Conservation (phyloP, 139 green algal genomes). For the Spirogloea muscicola region DNA sequence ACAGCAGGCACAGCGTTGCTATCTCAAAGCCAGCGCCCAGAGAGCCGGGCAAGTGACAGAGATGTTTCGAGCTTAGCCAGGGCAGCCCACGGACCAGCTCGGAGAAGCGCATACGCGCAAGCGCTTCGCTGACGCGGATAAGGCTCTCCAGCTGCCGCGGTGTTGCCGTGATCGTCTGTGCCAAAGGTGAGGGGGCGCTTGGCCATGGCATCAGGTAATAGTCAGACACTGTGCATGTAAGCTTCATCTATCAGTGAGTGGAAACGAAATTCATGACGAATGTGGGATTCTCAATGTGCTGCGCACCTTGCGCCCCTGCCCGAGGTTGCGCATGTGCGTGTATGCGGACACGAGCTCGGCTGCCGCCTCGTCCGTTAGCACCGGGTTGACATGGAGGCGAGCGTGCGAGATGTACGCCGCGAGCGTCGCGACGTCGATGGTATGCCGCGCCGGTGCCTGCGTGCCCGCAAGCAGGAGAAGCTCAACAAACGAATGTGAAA, state of each 20-base stretch:
- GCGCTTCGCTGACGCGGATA: slow-evolving; percentile 78
- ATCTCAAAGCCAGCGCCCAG: slow-evolving; percentile 1
- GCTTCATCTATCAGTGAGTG: neutral
- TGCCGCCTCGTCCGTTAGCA: slow-evolving; percentile 70
- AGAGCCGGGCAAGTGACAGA: too few relatives aligned
- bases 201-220: too few relatives aligned
- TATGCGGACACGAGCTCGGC: slow-evolving; percentile 77
- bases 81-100: slow-evolving; percentile 24
- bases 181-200: too few relatives aligned
- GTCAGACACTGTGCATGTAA: neutral
- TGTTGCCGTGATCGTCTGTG: slow-evolving; percentile 81
- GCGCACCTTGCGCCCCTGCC: slow-evolving; percentile 50
- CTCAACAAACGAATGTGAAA: too few relatives aligned
- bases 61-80: too few relatives aligned
- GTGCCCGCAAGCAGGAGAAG: too few relatives aligned
- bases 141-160: slow-evolving; percentile 89
- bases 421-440: slow-evolving; percentile 64
- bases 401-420: slow-evolving; percentile 87
- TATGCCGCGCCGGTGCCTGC: slow-evolving; percentile 36
- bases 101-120: slow-evolving; percentile 69
- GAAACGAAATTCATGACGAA: too few relatives aligned
- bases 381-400: slow-evolving; percentile 60
- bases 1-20: neutral
- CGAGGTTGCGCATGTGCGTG: slow-evolving; percentile 68
- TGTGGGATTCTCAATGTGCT: too few relatives aligned